Conservation (phyloP, 2,329 filamentous ascomycete species). For the Aureobasidium sp. region DNA sequence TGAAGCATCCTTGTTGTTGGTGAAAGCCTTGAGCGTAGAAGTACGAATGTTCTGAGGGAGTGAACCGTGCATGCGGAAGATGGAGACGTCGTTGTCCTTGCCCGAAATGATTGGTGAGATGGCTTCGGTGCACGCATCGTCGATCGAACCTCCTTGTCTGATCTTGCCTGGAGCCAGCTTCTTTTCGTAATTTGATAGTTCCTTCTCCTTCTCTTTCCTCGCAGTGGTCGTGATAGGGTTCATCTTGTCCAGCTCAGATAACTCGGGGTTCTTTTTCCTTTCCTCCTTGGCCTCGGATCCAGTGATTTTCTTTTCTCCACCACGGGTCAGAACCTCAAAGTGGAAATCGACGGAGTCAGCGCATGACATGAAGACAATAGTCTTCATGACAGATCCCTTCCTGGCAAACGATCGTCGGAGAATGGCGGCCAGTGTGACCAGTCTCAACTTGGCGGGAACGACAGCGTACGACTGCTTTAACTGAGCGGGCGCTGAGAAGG, state of each 20-base stretch:
- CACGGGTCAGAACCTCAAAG: slow-evolving; percentile 65
- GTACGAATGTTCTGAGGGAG: slow-evolving; percentile 81
- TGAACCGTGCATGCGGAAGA: slow-evolving; percentile 87
- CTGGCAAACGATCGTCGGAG: slow-evolving; percentile 82
- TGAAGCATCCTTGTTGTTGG: slow-evolving; percentile 61
- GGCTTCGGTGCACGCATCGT: slow-evolving; percentile 48
- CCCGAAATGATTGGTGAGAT: slow-evolving; percentile 60
- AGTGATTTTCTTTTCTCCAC: slow-evolving; percentile 30
- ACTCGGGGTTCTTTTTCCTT: slow-evolving; percentile 18
- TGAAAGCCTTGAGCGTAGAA: slow-evolving; percentile 73
- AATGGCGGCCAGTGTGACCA: slow-evolving; percentile 78
- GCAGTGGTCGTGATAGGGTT: slow-evolving; percentile 1
- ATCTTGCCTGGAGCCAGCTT: slow-evolving; percentile 27
- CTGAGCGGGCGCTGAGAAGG: slow-evolving; percentile 79
- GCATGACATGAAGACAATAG: slow-evolving; percentile 92
- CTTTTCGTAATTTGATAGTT: slow-evolving; percentile 3
- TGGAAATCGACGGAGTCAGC: slow-evolving; percentile 97
- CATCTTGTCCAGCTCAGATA: slow-evolving; percentile 18
- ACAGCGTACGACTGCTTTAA: slow-evolving; percentile 87
- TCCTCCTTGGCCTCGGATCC: slow-evolving; percentile 20
- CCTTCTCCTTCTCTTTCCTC: slow-evolving; percentile 15
- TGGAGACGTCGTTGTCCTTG: slow-evolving; percentile 57
- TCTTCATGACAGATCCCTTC: slow-evolving; percentile 89
- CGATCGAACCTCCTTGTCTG: slow-evolving; percentile 32
- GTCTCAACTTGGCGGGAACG: slow-evolving; percentile 77